These are phyloP conservation scores for Chlorella sp. DNA, from an alignment of 139 green algal genomes.

Conservation along the genomic window DNA sequence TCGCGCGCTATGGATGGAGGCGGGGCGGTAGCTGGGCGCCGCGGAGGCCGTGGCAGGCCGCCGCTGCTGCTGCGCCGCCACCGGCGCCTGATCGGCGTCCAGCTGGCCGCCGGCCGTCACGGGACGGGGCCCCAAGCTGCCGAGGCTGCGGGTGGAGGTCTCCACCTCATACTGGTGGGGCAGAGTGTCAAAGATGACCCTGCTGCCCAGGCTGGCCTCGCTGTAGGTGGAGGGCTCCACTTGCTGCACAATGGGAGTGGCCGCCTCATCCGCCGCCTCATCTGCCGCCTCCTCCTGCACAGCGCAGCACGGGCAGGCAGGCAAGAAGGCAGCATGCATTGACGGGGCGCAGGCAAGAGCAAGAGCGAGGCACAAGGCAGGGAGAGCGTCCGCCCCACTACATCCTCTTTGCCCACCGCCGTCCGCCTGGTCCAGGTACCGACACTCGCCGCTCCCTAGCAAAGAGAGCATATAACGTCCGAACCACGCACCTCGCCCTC, in stretches of 20 bases:
- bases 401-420: too few species aligned
- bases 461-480: not conserved
- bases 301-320: not conserved
- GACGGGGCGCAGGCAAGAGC: not conserved
- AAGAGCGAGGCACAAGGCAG: not conserved
- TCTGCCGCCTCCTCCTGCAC: not conserved
- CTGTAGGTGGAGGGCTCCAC: not conserved
- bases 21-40: constrained; percentile 10
- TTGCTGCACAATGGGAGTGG: not conserved
- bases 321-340: not conserved
- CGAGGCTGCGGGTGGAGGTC: not conserved
- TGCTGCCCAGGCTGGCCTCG: not conserved
- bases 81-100: not conserved
- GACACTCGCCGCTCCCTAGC: not conserved
- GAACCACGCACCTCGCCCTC: not conserved
- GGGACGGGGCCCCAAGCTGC: not conserved
- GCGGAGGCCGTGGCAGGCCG: not conserved
- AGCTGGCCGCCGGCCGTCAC: not conserved
- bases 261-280: not conserved
- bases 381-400: too few species aligned
- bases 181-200: not conserved
- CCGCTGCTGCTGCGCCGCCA: not conserved
- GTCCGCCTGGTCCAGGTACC: not conserved
- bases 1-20: not conserved
- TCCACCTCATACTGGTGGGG: not conserved